phyloP scores from a whole-genome alignment of 805 yeast species.

The Hermanozyma aechmeae region DNA sequence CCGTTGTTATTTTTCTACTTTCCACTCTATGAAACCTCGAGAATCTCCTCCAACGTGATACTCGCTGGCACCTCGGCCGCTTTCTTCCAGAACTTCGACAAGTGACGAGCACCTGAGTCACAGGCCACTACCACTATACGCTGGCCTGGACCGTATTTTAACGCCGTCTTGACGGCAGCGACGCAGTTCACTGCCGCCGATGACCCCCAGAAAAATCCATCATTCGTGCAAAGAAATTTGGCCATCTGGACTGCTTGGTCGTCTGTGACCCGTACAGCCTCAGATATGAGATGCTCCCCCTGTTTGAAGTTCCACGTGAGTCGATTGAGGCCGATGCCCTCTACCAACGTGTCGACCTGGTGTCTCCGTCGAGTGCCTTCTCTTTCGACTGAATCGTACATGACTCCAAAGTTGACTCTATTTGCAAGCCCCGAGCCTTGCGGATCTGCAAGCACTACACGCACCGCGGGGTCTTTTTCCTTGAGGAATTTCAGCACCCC shows the following conservation, averaged over 20 bases:
- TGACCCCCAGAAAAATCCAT: conserved; percentile 87
- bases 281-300: conserved; percentile 67
- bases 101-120: conserved; percentile 85
- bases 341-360: conserved; percentile 91
- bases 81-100: conserved; percentile 85
- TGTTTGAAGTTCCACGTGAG: conserved; percentile 70
- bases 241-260: conserved; percentile 86
- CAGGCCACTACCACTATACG: conserved; percentile 80
- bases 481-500: conserved; percentile 28
- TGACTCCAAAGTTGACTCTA: conserved; percentile 80
- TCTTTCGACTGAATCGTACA: conserved; percentile 81
- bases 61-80: conserved; percentile 35
- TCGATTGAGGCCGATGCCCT: conserved; percentile 88
- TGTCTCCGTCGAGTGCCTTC: conserved; percentile 94
- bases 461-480: conserved; percentile 31
- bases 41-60: conserved; percentile 26
- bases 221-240: conserved; percentile 64
- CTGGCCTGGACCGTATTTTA: conserved; percentile 45
- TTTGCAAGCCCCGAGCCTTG: conserved; percentile 91
- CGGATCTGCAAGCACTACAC: conserved; percentile 79
- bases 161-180: conserved; percentile 58
- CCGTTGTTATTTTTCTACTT: too few relatives aligned
- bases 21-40: conserved; percentile 2
- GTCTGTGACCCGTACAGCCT: conserved; percentile 72
- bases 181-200: conserved; percentile 93